Base-by-base conservation (phyloP, 2,329 filamentous ascomycete species). In the Fusarium longipes region DNA sequence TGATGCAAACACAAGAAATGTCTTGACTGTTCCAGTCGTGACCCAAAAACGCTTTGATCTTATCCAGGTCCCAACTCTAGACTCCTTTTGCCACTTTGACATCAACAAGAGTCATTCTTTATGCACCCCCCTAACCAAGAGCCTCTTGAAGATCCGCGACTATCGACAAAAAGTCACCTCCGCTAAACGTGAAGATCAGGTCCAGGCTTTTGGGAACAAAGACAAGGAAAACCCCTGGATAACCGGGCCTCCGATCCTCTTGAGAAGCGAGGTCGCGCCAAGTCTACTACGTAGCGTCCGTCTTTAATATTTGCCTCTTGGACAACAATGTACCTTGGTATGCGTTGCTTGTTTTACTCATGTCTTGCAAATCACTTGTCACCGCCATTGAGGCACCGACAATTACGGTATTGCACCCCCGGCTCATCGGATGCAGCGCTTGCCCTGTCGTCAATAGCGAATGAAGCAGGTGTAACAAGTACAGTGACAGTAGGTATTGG, bases 401-500 rank as follows among this genome's bases (percentile, higher is more conserved):
- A 35, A 33, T 36, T 22, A 24, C 30, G 33, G 36, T 39, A 40
- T 20, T 35, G 24, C 20, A n/a, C 39, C 65, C 60, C 49, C 60
- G 50, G 59, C 40, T 35, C 48, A 27, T 63, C 57, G 57, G 63
- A 30, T 57, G 52, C 52, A 36, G 27, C 30, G 8, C 8, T 20
- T 36, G 35, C 36, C 30, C 18, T 25, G 38, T 40, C 27, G 32
- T 32, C 32, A 22, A 49, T 27, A 45, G 20, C 43, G 29, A 65
- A 68, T 62, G 49, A 54, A 68, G 65, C 65, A 68, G 65, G 60
- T 57, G 47, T 18, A 14, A n/a, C n/a, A n/a, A n/a, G n/a, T n/a
- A n/a, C n/a, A n/a, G n/a, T n/a, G n/a, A n/a, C n/a, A n/a, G n/a
- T n/a, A n/a, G n/a, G n/a, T n/a, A n/a, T n/a, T n/a, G n/a, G n/a